Evolutionary conservation across 2,329 filamentous ascomycete species (phyloP).

Genomic region (Sarocladiaceae sp.): DNA sequence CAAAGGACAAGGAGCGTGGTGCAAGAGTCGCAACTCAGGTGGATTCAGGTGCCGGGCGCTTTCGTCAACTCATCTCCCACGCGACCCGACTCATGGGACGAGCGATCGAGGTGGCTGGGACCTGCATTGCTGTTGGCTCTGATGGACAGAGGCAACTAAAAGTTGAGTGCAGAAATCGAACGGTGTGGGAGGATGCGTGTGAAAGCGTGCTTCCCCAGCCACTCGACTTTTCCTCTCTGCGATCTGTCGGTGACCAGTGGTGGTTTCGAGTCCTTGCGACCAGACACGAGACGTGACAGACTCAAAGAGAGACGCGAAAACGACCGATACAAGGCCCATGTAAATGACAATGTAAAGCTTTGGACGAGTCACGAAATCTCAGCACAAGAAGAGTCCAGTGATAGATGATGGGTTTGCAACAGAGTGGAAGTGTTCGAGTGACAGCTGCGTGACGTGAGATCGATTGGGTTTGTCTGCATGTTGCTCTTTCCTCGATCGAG

Average conservation of each 20-base stretch:
- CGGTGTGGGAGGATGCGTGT: background rate
- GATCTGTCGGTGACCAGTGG: background rate
- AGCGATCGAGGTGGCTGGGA: background rate
- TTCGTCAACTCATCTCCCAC: background rate
- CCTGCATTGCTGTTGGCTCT: background rate
- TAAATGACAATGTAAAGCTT: no score
- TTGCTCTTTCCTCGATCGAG: background rate
- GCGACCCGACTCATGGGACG: background rate
- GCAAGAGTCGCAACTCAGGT: conserved; percentile 1
- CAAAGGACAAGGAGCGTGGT: background rate
- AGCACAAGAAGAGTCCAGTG: no score
- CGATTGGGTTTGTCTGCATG: background rate
- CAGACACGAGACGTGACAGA: background rate
- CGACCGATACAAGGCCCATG: no score
- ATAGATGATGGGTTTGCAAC: no score
- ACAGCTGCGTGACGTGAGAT: background rate
- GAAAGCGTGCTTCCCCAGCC: conserved; percentile 1
- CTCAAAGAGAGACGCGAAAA: background rate
- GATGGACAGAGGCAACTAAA: background rate
- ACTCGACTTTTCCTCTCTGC: conserved; percentile 8
- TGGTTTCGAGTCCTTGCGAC: background rate
- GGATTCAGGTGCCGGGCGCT: background rate
- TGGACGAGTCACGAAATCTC: no score
- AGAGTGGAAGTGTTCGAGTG: no score
- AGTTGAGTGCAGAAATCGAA: background rate